Evolutionary conservation across 2,329 filamentous ascomycete species (phyloP).

Genomic region (Delphinella strobiligena): DNA sequence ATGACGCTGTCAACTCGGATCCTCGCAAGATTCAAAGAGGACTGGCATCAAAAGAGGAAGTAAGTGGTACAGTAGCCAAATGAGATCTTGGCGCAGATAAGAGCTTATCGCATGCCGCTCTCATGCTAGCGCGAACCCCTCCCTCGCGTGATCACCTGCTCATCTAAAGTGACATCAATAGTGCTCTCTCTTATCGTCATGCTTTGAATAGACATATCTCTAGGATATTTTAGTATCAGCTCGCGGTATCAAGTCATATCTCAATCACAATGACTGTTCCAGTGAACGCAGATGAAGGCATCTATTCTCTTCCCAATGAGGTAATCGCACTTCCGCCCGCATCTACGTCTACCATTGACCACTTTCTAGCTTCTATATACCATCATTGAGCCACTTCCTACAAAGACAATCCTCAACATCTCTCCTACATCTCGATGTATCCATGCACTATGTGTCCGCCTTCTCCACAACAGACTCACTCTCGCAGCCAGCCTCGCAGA

Average conservation of each 20-base stretch:
- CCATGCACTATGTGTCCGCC: slow-evolving; percentile 48
- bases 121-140: neutral
- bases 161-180: neutral
- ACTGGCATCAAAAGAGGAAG: neutral
- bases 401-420: slow-evolving; percentile 37
- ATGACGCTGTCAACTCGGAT: too few species aligned
- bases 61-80: neutral
- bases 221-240: too few species aligned
- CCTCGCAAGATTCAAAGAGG: too few species aligned
- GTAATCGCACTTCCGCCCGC: slow-evolving; percentile 9
- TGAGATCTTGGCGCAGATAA: neutral
- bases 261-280: neutral
- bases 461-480: slow-evolving; percentile 53
- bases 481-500: slow-evolving; percentile 45
- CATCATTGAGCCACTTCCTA: slow-evolving; percentile 29
- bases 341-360: neutral
- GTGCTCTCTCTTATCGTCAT: neutral
- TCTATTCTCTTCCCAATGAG: slow-evolving; percentile 22
- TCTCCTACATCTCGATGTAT: slow-evolving; percentile 51
- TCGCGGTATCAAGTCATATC: too few species aligned
- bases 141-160: neutral
- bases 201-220: too few species aligned
- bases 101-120: neutral
- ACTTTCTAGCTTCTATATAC: slow-evolving; percentile 28
- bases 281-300: slow-evolving; percentile 9